Conservation (phyloP, 805 yeast species). For the Kazachstania taianensis region DNA sequence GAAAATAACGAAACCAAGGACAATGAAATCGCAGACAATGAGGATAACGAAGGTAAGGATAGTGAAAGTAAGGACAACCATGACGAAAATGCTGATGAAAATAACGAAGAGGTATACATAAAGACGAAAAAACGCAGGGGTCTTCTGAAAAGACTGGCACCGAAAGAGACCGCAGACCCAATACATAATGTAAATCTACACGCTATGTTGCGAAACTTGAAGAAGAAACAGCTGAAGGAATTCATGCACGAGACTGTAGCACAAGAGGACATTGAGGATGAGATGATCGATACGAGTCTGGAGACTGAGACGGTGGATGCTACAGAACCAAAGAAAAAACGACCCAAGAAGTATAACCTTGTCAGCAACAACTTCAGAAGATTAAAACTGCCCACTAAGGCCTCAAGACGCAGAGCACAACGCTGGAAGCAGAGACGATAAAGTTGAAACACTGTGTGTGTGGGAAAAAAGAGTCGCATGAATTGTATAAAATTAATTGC, state of each 20-base stretch:
- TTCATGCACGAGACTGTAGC: slow-evolving; percentile 1
- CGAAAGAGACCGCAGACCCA: background rate
- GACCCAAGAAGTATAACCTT: slow-evolving; percentile 23
- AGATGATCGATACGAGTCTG: too few species aligned
- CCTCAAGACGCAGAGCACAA: slow-evolving; percentile 21
- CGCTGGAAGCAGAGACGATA: slow-evolving; percentile 29
- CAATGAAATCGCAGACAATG: background rate
- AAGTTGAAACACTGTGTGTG: background rate
- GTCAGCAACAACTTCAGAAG: slow-evolving; percentile 43
- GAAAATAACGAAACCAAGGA: background rate
- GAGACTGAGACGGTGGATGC: slow-evolving; percentile 8
- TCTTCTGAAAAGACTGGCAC: slow-evolving; percentile 1
- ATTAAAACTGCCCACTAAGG: slow-evolving; percentile 40
- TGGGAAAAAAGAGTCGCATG: background rate
- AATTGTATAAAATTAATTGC: too few species aligned
- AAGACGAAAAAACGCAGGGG: slow-evolving; percentile 17
- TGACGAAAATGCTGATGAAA: background rate
- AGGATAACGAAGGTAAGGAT: too few species aligned
- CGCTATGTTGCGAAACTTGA: slow-evolving; percentile 3
- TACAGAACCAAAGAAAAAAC: slow-evolving; percentile 9
- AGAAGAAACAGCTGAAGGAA: slow-evolving; percentile 1
- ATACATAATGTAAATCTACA: slow-evolving; percentile 2
- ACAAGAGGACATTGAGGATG: too few species aligned
- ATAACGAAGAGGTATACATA: background rate
- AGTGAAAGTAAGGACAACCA: background rate